Evolutionary conservation across 2,329 filamentous ascomycete species (phyloP), one percentile per base, ranked within the genome.

Genomic region (Claviceps digitariae): DNA sequence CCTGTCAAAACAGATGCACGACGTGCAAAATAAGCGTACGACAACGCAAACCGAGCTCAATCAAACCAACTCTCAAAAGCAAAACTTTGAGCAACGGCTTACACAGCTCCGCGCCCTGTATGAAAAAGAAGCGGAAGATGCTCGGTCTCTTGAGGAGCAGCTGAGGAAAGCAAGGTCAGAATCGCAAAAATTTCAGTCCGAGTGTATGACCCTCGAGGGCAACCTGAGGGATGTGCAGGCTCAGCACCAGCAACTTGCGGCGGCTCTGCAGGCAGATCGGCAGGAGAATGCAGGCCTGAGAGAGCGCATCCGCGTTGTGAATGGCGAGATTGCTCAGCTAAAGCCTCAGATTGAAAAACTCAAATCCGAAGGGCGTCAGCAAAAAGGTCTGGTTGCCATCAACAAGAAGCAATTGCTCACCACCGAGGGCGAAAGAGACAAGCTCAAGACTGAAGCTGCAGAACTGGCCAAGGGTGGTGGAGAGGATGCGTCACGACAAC

Each of bases 391-490:
- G 59, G 91, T 95, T 31, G 90, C 93, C 45, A 98, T 98, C 72
- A 96, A 96, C 72, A 97, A 94, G 76, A 98, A 98, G 73, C 93
- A 98, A 70, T 74, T 97, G 56, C 81, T 85, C 38, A 96, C 90
- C 1, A 88, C 86, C 54, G 93, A 98, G 68, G 81, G 80, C 48
- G 91, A 97, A 67, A 81, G 87, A 34, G 91, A 97, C 56, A 91
- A 88, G 73, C 74, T 95, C 41, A 90, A 90, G 72, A 73, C 75
- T 1, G 91, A 97, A 67, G 84, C 85, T 46, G 83, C 83, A 55
- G 82, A 81, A 51, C 77, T 84, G 58, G 77, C 71, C 66, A 84
- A 76, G 74, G 81, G 21, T 27, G 43, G 73, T 62, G 80, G 72
- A 60, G 81, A 80, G 63, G 83, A 82, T 56, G 69, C 72, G 52